phyloP scores from a whole-genome alignment of 345 rosid genomes.

The Hirschfeldia incana region DNA sequence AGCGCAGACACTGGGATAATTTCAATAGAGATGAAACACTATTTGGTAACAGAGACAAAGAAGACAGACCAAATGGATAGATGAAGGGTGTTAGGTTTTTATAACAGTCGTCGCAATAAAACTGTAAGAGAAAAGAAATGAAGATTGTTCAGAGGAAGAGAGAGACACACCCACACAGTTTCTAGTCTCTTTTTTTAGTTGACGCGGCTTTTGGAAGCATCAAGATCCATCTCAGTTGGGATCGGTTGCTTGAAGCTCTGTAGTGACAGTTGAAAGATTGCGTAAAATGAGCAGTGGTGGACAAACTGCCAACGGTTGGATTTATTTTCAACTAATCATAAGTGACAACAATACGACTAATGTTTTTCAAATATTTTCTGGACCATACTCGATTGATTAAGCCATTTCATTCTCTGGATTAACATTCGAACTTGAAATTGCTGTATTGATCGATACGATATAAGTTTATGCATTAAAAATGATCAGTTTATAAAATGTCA shows the following conservation, averaged over 20 bases:
- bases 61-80: constrained; percentile 33
- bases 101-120: constrained; percentile 28
- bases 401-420: neutral
- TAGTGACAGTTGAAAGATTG: neutral
- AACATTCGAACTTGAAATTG: neutral
- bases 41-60: constrained; percentile 12
- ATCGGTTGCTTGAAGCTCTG: constrained; percentile 27
- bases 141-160: constrained; percentile 10
- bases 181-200: constrained; percentile 17
- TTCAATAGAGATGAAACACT: constrained; percentile 14
- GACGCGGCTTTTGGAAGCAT: constrained; percentile 55
- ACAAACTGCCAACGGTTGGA: constrained; percentile 4
- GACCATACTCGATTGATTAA: neutral
- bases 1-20: constrained; percentile 15
- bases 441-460: neutral
- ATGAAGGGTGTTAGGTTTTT: constrained; percentile 39
- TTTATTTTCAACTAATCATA: constrained; percentile 2
- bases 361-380: neutral
- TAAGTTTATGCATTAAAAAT: neutral
- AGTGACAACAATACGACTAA: neutral
- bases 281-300: constrained; percentile 13
- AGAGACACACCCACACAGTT: neutral
- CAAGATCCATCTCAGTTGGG: constrained; percentile 43
- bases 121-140: constrained; percentile 20
- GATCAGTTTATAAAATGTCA: neutral